These are phyloP conservation scores for Bryopsis sp. DNA, from an alignment of 139 green algal species.

Conservation along the genomic window DNA sequence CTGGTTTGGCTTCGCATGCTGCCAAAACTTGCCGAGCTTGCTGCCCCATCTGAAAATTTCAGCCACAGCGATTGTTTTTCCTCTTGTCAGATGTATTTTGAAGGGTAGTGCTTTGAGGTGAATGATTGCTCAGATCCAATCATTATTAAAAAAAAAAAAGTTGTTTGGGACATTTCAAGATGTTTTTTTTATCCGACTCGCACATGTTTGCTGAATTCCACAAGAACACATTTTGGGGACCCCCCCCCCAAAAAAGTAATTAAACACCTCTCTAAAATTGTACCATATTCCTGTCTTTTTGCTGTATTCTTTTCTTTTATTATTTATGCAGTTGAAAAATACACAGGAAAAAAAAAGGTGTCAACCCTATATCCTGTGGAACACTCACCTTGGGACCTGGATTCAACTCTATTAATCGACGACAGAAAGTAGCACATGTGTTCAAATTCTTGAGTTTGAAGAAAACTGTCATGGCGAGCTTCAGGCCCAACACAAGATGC, in stretches of 20 bases:
- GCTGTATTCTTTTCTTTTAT: no score
- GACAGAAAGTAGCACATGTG: conserved; percentile 83
- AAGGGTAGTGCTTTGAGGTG: neutral
- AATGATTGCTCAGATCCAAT: no score
- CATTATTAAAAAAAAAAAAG: no score
- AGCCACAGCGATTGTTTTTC: neutral
- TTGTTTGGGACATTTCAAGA: no score
- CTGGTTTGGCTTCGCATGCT: conserved; percentile 84
- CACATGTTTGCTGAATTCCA: no score
- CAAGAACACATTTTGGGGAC: no score
- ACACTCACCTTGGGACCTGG: conserved; percentile 66
- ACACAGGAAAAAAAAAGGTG: neutral
- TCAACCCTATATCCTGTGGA: neutral
- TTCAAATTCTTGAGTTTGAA: conserved; percentile 94
- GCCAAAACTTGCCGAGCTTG: conserved; percentile 83
- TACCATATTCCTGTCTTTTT: no score
- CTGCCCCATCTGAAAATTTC: conserved; percentile 43
- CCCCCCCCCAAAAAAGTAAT: no score
- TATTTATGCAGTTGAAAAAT: neutral
- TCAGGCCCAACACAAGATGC: conserved; percentile 78
- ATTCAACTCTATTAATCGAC: conserved; percentile 91
- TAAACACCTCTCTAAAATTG: no score
- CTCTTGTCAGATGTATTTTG: neutral
- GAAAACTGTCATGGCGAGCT: conserved; percentile 85
- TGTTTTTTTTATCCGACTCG: no score